phyloP scores from a whole-genome alignment of 176 grass and related monocot genomes.

The Raddia guianensis region DNA sequence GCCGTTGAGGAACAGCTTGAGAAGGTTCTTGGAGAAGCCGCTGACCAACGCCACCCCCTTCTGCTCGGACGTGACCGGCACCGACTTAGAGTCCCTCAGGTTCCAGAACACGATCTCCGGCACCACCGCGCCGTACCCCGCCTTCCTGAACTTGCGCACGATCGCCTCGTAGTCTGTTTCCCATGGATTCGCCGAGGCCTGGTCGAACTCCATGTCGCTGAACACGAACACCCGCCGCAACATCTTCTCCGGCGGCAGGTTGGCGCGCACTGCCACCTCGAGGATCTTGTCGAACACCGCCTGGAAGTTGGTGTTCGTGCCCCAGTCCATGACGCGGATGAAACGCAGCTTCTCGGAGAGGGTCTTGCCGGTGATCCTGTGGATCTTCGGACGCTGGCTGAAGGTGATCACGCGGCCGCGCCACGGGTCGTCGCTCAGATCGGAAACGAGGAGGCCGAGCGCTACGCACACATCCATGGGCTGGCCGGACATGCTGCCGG shows the following conservation, averaged over 20 bases:
- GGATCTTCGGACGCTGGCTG: conserved; percentile 40
- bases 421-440: conserved; percentile 83
- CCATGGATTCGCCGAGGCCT: conserved; percentile 41
- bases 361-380: conserved; percentile 37
- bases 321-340: conserved; percentile 48
- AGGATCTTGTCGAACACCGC: conserved; percentile 64
- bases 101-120: conserved; percentile 78
- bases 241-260: conserved; percentile 47
- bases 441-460: conserved; percentile 74
- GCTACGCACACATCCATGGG: conserved; percentile 79
- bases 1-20: conserved; percentile 56
- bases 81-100: conserved; percentile 48
- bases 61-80: conserved; percentile 43
- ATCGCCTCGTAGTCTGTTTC: conserved; percentile 73
- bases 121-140: conserved; percentile 44
- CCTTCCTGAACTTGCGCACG: conserved; percentile 49
- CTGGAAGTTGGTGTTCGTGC: conserved; percentile 60
- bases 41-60: conserved; percentile 59
- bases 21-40: conserved; percentile 65
- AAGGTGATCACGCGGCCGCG: conserved; percentile 73
- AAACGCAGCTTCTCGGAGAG: conserved; percentile 44
- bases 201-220: conserved; percentile 75
- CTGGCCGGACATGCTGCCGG: conserved; percentile 59
- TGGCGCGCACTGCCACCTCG: conserved; percentile 35
- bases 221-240: conserved; percentile 60